Evolutionary conservation across 495 filamentous ascomycete genomes (phyloP).

Genomic region (Copromyces sp.): DNA sequence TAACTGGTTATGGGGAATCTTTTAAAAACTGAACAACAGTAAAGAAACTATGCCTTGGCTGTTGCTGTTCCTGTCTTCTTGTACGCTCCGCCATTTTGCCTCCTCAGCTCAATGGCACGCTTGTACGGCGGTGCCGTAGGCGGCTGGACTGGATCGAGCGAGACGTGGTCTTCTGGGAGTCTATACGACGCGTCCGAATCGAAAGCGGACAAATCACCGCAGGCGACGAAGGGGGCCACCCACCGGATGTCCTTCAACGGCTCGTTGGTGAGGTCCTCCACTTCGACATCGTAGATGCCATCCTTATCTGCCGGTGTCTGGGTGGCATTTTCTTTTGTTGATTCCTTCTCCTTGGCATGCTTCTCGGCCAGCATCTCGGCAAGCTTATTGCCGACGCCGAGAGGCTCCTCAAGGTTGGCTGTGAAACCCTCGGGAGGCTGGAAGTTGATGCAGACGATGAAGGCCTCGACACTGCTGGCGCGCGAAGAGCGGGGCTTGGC

Average conservation of each 20-base stretch:
- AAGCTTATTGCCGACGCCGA: conserved; percentile 47
- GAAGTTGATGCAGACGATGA: conserved; percentile 90
- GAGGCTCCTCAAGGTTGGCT: conserved; percentile 56
- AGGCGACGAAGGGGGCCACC: conserved; percentile 92
- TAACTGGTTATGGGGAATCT: background rate
- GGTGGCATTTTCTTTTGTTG: background rate
- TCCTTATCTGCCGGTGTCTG: conserved; percentile 30
- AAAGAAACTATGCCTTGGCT: conserved; percentile 8
- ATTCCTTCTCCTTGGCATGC: background rate
- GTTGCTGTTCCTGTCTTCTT: conserved; percentile 42
- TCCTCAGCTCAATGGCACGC: conserved; percentile 74
- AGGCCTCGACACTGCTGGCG: conserved; percentile 91
- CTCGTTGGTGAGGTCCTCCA: conserved; percentile 34
- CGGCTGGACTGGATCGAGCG: conserved; percentile 87
- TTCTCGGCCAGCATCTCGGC: conserved; percentile 27
- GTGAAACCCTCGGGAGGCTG: conserved; percentile 50
- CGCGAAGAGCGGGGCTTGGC: conserved; percentile 88
- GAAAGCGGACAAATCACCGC: conserved; percentile 87
- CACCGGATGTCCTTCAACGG: conserved; percentile 47
- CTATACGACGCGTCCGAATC: conserved; percentile 91
- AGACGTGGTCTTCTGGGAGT: conserved; percentile 62
- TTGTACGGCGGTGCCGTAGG: conserved; percentile 95
- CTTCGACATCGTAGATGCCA: conserved; percentile 53
- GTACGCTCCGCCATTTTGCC: conserved; percentile 65
- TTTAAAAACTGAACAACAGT: background rate